Base-by-base conservation (phyloP, 352 stramenopile genomes). In the Phytophthora colocasiae region DNA sequence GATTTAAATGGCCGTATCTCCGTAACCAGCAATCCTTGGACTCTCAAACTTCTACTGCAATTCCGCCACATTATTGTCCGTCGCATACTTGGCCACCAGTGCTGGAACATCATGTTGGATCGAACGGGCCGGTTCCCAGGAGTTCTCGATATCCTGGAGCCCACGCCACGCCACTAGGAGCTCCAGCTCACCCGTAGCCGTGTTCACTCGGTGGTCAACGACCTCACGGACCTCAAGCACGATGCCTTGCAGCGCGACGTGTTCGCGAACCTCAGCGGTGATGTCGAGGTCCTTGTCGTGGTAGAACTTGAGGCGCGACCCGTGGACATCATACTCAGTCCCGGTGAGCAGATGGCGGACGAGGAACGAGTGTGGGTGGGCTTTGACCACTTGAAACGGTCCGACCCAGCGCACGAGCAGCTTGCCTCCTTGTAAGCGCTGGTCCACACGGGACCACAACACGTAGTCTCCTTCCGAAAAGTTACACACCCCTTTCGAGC, bases 391-490 rank as follows among this genome's bases (percentile, higher is more conserved):
- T 6, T 58, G 39, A 27, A 71, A 71, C 2, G 47, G 48, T 0
- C 48, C 54, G 0, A 66, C 55, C 63, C 49, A 56, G 12, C 41
- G 47, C 2, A 65, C 62, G 1, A 59, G 22, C 11, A 65, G 24
- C 39, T 59, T 70, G n/a, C 15, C 39, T 0, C 10, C 48, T 14
- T 49, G 41, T 6, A 70, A 17, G 2, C 47, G 41, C 40, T 54
- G 8, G 26, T 64, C 52, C 11, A 69, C 47, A 6, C 52, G 62
- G 0, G 47, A 69, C 47, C 53, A 64, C 0, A 69, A 22, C 1
- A 64, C 39, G 26, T 34, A 69, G 24, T 64, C 52, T 1, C 45
- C 54, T 19, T 56, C 47, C n/a, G 15, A 58, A 49, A 69, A 64
- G 24, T 63, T 60, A 39, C 62, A 58, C 1, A 56, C 46, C 3